phyloP scores from a whole-genome alignment of 169 alveolate genomes.

The Eimeria praecox region DNA sequence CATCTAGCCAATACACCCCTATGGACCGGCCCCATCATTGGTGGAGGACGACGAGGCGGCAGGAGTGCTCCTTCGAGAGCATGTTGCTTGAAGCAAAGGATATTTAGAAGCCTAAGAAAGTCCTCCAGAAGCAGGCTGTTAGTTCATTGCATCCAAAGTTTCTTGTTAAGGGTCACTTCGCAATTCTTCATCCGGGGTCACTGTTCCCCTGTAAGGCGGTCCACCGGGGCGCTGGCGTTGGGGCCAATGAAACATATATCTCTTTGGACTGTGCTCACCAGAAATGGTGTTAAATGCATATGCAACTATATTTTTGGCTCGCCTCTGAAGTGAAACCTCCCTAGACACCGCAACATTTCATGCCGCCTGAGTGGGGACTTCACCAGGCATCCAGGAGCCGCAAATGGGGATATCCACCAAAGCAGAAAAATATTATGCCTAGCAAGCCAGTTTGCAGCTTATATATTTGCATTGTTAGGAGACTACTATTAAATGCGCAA shows the following conservation, averaged over 20 bases:
- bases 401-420: not conserved
- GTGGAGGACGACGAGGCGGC: not conserved
- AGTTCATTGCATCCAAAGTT: not conserved
- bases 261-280: not conserved
- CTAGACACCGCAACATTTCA: not conserved
- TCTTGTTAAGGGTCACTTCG: not conserved
- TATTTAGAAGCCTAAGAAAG: not conserved
- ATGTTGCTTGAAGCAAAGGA: not conserved
- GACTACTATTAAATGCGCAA: not conserved
- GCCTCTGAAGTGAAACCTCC: not conserved
- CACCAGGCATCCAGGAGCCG: not conserved
- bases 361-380: not conserved
- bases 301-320: not conserved
- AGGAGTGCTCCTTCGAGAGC: not conserved
- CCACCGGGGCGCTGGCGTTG: slow-evolving; percentile 19
- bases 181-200: not conserved
- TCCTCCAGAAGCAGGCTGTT: not conserved
- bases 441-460: not conserved
- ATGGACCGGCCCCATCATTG: slow-evolving; percentile 13
- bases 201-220: slow-evolving; percentile 1
- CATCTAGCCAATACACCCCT: slow-evolving; percentile 16
- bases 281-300: not conserved
- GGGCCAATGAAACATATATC: not conserved
- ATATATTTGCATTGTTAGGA: not conserved
- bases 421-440: not conserved